Base-by-base conservation (phyloP, 352 stramenopile species). In the Thalassiosira hispida region DNA sequence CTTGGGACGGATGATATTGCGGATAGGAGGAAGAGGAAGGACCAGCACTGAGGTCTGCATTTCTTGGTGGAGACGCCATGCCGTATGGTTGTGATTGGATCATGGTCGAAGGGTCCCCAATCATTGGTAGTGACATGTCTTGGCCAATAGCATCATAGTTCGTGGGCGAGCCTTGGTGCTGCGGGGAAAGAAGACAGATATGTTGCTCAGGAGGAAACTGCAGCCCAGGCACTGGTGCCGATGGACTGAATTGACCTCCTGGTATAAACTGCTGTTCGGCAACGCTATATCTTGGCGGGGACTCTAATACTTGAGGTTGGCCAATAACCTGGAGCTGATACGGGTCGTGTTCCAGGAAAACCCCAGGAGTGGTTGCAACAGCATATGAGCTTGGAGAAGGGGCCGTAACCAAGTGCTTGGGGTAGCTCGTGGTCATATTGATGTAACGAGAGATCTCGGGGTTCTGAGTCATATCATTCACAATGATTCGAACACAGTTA, bases 371-470 rank as follows among this genome's bases (percentile, higher is more conserved):
- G 31, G 33, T 52, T 35, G 22, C 14, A 44, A 40, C 27, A 61
- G 33, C 63, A 33, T 63, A 14, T 1, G 29, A 0, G 20, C 38
- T 67, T 53, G 35, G 38, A 31, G 56, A 22, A 22, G n/a, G 49
- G 8, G 16, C 14, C 29, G 49, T 18, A 53, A 23, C 11, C 40
- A 49, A 18, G 1, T 52, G 52, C 25, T 84, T 77, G 31, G 86
- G 81, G 68, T 92, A 90, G 44, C 71, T 88, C 56, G 86, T 92
- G 9, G 86, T 90, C 73, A 89, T 88, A 63, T 92, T 92, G 0
- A 81, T 61, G 51, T 92, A 92, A 49, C 82, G 71, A 59, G 27
- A 87, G 1, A 92, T 81, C 25, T 92, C 86, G 23, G 86, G 72
- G 64, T 92, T 85, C 16, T 67, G 44, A 33, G 75, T 64, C 78